Percentiles rank a stretch among this genome's conserved stretches.
Evolutionary conservation across 1,284 basidiomycete species (phyloP).

Genomic region (Marasmius oreades): DNA sequence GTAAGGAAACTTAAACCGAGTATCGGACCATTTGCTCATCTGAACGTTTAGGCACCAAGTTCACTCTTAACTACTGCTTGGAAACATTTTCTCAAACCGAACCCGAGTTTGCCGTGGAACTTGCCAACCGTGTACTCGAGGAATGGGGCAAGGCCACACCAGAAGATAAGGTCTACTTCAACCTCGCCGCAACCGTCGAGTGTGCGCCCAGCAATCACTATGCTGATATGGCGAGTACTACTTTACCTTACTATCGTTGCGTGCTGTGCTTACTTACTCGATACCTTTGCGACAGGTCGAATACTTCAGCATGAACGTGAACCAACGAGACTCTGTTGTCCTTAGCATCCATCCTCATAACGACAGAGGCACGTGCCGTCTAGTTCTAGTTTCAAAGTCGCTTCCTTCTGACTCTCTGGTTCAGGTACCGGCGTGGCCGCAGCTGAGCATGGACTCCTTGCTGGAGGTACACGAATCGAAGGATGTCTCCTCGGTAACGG

Average conservation of each 20-base stretch:
- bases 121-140: slow-evolving; percentile 80
- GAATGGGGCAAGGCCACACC: slow-evolving; percentile 71
- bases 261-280: slow-evolving; percentile 4
- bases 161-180: slow-evolving; percentile 82
- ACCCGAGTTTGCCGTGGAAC: slow-evolving; percentile 79
- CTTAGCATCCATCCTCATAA: slow-evolving; percentile 90
- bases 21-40: neutral
- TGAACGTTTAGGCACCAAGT: slow-evolving; percentile 52
- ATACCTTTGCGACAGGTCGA: slow-evolving; percentile 59
- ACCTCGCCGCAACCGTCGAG: slow-evolving; percentile 89
- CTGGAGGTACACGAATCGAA: slow-evolving; percentile 86
- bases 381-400: neutral
- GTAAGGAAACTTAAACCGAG: slow-evolving; percentile 42
- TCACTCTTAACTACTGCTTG: slow-evolving; percentile 89
- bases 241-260: neutral
- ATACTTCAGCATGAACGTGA: slow-evolving; percentile 76
- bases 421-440: slow-evolving; percentile 82
- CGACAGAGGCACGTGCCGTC: slow-evolving; percentile 59
- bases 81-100: slow-evolving; percentile 93
- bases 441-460: slow-evolving; percentile 80
- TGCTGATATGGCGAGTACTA: slow-evolving; percentile 71
- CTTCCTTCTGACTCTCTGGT: neutral
- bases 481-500: slow-evolving; percentile 91
- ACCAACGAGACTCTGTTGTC: slow-evolving; percentile 74
- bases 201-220: slow-evolving; percentile 89